Evolutionary conservation across 2,329 filamentous ascomycete genomes (phyloP).

Genomic region (Fusarium sp.): DNA sequence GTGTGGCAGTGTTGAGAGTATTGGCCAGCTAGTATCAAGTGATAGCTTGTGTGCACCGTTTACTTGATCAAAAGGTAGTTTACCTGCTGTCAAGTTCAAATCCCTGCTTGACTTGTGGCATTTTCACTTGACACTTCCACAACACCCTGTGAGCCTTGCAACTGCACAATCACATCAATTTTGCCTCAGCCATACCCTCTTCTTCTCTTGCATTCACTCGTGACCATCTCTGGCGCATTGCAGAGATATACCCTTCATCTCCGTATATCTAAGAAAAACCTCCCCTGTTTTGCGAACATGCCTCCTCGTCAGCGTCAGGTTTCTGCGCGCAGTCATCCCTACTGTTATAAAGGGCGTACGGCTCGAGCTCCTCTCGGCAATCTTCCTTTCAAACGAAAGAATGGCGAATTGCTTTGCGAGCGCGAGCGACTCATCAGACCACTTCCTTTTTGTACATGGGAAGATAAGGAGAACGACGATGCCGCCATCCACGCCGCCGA

Average conservation of each 20-base stretch:
- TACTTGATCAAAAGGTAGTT: neutral
- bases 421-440: slow-evolving; percentile 41
- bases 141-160: neutral
- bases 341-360: slow-evolving; percentile 18
- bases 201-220: neutral
- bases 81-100: neutral
- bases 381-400: slow-evolving; percentile 39
- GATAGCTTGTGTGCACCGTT: slow-evolving; percentile 10
- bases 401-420: slow-evolving; percentile 36
- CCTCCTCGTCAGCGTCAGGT: slow-evolving; percentile 13
- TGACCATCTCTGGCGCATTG: neutral
- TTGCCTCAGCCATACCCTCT: neutral
- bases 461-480: slow-evolving; percentile 47
- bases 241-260: neutral
- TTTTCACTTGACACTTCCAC: neutral
- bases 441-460: slow-evolving; percentile 42
- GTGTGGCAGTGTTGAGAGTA: slow-evolving; percentile 12
- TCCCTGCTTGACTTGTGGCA: neutral
- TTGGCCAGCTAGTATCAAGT: slow-evolving; percentile 18
- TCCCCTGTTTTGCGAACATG: slow-evolving; percentile 24
- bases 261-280: neutral
- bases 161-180: neutral
- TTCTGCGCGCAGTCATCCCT: neutral
- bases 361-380: slow-evolving; percentile 46
- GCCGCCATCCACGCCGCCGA: slow-evolving; percentile 32